Evolutionary conservation across 1,139 yeast genomes (phyloP), one percentile per base, ranked within the genome.

Genomic region (Petasospora rhodanensis): DNA sequence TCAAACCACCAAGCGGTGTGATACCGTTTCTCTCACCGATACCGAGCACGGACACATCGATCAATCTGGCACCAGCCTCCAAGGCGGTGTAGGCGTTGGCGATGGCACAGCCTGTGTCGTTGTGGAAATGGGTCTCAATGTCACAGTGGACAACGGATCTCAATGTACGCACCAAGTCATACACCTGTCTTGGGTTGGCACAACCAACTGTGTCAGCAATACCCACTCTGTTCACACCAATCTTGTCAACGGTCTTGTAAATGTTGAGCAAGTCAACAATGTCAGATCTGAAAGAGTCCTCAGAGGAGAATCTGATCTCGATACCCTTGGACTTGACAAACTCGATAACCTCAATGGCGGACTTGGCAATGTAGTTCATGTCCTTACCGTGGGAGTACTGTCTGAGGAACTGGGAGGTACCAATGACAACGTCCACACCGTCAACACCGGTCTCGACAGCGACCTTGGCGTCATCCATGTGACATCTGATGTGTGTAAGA

Each of bases 1-100:
- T 89, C 56, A 91, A 74, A 34, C 96, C 97, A 58, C 98, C 97
- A 48, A 91, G 75, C 41, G 97, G 95, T 24, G 96, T 89, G 60
- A 91, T 91, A 63, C 98, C 98, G 64, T 91, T 91, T 72, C 98
- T 80, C 73, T 91, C 98, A 66, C 98, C 98, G 49, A 91, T 91
- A 56, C 98, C 98, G 54, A 91, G 76, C 7, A 91, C 97, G 13
- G 95, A 82, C 27, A 86, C 95, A 65, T 91, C 98, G 52, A 91
- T 86, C 56, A 89, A 75, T 58, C 79, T 80, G 46, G 98, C 98
- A 56, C 98, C 98, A 35, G 93, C 98, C 67, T 91, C 98, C 54
- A 91, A 73, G 13, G 97, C 97, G 43, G 96, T 85, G 72, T 91
- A 91, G 30, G 98, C 96, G 60, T 91, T 91, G 43, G 97, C 96